A percentile compares a stretch with the other conserved stretches of the same genome.
These are phyloP conservation scores for Penicillium nucicola DNA, from an alignment of 495 filamentous ascomycete species.

Conservation along the genomic window DNA sequence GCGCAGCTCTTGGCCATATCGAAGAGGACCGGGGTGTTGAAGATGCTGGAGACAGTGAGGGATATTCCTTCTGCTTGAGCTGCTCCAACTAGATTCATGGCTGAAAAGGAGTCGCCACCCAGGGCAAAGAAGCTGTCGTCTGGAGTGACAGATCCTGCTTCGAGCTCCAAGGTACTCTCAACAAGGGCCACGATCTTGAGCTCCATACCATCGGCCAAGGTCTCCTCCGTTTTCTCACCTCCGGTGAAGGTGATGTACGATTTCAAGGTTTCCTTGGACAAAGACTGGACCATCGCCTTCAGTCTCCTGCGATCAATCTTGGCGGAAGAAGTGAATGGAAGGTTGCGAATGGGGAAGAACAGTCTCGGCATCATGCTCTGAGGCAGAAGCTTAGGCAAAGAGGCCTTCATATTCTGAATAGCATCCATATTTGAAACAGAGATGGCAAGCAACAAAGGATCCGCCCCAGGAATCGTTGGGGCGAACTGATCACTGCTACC, in stretches of 20 bases:
- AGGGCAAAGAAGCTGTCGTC: slow-evolving; percentile 52
- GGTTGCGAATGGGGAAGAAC: slow-evolving; percentile 54
- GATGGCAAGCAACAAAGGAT: slow-evolving; percentile 33
- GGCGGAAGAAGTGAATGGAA: slow-evolving; percentile 55
- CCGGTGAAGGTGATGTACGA: slow-evolving; percentile 37
- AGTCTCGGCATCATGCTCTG: slow-evolving; percentile 61
- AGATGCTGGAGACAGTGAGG: slow-evolving; percentile 50
- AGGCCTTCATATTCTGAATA: slow-evolving; percentile 32
- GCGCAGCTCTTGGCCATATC: slow-evolving; percentile 46
- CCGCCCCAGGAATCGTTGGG: slow-evolving; percentile 18
- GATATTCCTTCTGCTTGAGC: slow-evolving; percentile 40
- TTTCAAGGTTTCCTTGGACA: slow-evolving; percentile 39
- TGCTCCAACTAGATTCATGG: slow-evolving; percentile 52
- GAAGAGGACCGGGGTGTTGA: slow-evolving; percentile 39
- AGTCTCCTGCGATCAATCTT: slow-evolving; percentile 63
- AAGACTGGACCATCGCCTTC: slow-evolving; percentile 32
- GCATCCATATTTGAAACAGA: slow-evolving; percentile 25
- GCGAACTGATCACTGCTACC: slow-evolving; percentile 17
- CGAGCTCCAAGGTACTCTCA: slow-evolving; percentile 35
- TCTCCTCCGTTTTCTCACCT: slow-evolving; percentile 17
- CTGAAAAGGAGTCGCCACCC: slow-evolving; percentile 55
- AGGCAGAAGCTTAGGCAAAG: slow-evolving; percentile 36
- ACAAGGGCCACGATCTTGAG: slow-evolving; percentile 33
- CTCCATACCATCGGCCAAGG: slow-evolving; percentile 27
- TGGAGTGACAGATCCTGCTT: slow-evolving; percentile 35